Base-by-base conservation (phyloP, 2,329 filamentous ascomycete genomes). In the Pseudopyrenochaeta lycopersici region DNA sequence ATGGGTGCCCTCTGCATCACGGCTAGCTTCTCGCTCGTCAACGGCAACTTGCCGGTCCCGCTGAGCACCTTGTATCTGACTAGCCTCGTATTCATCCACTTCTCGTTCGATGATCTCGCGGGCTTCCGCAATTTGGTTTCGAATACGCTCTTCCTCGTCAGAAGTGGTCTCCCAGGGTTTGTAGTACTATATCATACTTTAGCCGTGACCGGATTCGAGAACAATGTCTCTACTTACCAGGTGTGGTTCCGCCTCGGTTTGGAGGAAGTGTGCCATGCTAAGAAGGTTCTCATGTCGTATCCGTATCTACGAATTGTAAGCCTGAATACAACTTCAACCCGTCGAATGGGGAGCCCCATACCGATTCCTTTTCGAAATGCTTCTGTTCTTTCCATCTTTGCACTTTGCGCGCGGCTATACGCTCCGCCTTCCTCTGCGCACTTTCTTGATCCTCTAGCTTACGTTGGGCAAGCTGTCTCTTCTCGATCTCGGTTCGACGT, bases 401-500 rank as follows among this genome's bases (percentile, higher is more conserved):
- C 46, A 78, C 81, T 46, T 81, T 82, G 55, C 92, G 76, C 67
- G 86, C 84, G 38, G 88, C 86, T 46, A 87, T 78, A 67, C 85
- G 88, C 76, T 88, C 87, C 52, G 84, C 83, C 72, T 86, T 86
- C 64, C 85, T 80, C 74, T 87, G 86, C 60, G 88, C 86, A 60
- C 90, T 88, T 73, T 94, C 87, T 58, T 85, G 84, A 62, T 85
- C 87, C 73, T 93, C 90, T 67, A 88, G 82, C 73, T 88, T 86
- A 61, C 89, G 83, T 76, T 88, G 91, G 70, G 90, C 90, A 70
- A 90, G 86, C 76, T 93, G 91, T 63, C 88, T 88, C 76, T 86
- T 88, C 78, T 95, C 92, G 73, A 94, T 92, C 73, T 94, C 92
- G 57, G 84, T 85, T 52, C 90, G 88, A 66, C 86, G 87, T 76